Evolutionary conservation across 202 grass and related monocot genomes (phyloP), one percentile per base, ranked within the genome.

Genomic region (Carex arenaria): DNA sequence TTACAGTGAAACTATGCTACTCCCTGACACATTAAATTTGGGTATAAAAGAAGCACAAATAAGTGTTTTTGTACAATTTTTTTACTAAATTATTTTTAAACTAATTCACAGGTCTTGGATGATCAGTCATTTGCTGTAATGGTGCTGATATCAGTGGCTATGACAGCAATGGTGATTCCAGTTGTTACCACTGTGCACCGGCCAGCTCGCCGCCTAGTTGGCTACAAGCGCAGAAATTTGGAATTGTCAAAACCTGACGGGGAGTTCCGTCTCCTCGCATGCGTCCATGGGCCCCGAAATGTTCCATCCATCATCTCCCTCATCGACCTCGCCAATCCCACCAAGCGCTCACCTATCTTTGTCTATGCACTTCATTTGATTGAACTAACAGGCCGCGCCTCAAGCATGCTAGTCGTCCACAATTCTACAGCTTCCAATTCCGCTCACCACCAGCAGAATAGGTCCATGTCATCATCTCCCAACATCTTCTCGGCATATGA

Each of bases 271-370:
- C 85, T 97, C 84, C 85, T 93, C 62, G 86, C 91, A 67, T 97
- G 94, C 85, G 73, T 97, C 84, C 94, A 97, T 82, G 91, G 83
- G 74, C 89, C 85, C 7, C 94, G 91, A 63, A 91, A 97, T 83
- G 91, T 97, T 18, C 94, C 91, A 3, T 93, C 91, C 63, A 87
- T 97, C 81, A 87, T 93, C 91, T 93, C 91, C 49, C 89, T 97
- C 20, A 81, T 97, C 10, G 91, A 88, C 81, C 81, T 97, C 3
- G 87, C 91, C 68, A 93, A 91, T 86, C 94, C 91, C 3, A 91
- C 81, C n/a, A 97, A 93, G 85, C 89, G 94, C 10, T 91, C 94
- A 43, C 91, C 89, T 0, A 85, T 93, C 69, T 93, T 97, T 85
- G 89, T 93, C 82, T 97, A 91, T 85, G 94, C 89, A 70, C 85